These are phyloP conservation scores for Parsonsia alboflavescens DNA, from an alignment of 257 asterid species.

Conservation along the genomic window DNA sequence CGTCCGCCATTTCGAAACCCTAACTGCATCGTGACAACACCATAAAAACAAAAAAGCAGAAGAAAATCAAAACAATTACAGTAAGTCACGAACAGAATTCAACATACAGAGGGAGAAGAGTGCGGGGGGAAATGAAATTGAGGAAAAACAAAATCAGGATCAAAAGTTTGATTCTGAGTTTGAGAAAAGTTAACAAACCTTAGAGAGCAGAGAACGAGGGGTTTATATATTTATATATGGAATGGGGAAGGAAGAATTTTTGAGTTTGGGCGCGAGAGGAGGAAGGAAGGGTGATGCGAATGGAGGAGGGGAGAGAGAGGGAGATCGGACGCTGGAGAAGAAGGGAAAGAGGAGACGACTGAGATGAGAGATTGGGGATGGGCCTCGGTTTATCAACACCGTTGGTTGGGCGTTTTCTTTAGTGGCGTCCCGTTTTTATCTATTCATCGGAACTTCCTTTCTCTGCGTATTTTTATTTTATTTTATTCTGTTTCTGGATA, in stretches of 20 bases:
- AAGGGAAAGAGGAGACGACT: conserved; percentile 65
- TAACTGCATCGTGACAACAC: conserved; percentile 12
- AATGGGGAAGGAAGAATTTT: conserved; percentile 8
- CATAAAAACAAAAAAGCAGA: not conserved
- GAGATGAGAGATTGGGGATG: conserved; percentile 51
- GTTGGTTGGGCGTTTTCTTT: conserved; percentile 39
- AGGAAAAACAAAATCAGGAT: not conserved
- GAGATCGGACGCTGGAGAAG: conserved; percentile 77
- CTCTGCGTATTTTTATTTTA: not conserved
- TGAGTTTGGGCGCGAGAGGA: conserved; percentile 56
- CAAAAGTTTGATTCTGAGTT: not conserved
- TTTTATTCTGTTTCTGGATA: not conserved
- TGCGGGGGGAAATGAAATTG: not conserved
- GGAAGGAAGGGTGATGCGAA: conserved; percentile 30
- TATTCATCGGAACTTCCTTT: not conserved
- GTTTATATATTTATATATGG: not conserved
- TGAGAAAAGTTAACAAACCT: not conserved
- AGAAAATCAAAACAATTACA: conserved; percentile 14
- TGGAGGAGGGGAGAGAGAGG: conserved; percentile 33
- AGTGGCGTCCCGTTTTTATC: not conserved
- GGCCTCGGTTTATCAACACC: conserved; percentile 59
- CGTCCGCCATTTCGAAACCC: conserved; percentile 55
- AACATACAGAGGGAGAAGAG: conserved; percentile 9
- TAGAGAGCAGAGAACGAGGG: not conserved
- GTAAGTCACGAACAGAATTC: conserved; percentile 12